These are phyloP conservation scores for Stachybotrys chlorohalonatus DNA, from an alignment of 2,329 filamentous ascomycete species.

Conservation along the genomic window DNA sequence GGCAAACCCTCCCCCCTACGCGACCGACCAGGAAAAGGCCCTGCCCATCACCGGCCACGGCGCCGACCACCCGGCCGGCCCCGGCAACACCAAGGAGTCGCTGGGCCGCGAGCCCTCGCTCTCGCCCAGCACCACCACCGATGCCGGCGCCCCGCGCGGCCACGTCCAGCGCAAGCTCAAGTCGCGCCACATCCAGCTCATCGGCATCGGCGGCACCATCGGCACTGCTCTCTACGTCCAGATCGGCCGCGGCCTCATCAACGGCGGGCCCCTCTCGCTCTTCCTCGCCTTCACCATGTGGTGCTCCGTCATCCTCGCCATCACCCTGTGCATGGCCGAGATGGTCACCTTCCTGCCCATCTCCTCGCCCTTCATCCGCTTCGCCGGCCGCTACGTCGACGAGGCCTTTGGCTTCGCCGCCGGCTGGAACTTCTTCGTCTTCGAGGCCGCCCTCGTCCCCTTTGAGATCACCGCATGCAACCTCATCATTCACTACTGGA, in stretches of 20 bases:
- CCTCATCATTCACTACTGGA: slow-evolving; percentile 56
- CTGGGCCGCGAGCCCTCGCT: neutral
- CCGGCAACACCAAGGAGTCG: neutral
- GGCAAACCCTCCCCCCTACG: slow-evolving; percentile 11
- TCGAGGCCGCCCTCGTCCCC: slow-evolving; percentile 57
- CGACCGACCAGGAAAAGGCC: slow-evolving; percentile 12
- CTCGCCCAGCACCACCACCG: slow-evolving; percentile 6
- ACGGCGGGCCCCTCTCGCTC: slow-evolving; percentile 49
- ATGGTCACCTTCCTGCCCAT: slow-evolving; percentile 73
- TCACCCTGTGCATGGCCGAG: slow-evolving; percentile 58
- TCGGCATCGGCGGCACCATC: slow-evolving; percentile 56
- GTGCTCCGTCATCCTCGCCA: slow-evolving; percentile 51
- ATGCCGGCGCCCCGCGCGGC: slow-evolving; percentile 6
- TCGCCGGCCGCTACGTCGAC: slow-evolving; percentile 67
- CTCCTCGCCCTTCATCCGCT: slow-evolving; percentile 69
- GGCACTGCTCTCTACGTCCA: slow-evolving; percentile 50
- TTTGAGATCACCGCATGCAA: slow-evolving; percentile 61
- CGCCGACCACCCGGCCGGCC: neutral
- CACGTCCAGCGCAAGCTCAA: slow-evolving; percentile 43
- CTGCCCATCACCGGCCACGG: neutral
- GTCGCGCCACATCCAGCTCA: slow-evolving; percentile 48
- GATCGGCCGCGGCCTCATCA: slow-evolving; percentile 48
- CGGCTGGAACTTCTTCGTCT: slow-evolving; percentile 68
- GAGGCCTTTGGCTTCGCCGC: slow-evolving; percentile 66
- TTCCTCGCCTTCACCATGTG: slow-evolving; percentile 53